These are phyloP conservation scores for Botrytis fragariae DNA, from an alignment of 2,329 filamentous ascomycete species.

Conservation along the genomic window DNA sequence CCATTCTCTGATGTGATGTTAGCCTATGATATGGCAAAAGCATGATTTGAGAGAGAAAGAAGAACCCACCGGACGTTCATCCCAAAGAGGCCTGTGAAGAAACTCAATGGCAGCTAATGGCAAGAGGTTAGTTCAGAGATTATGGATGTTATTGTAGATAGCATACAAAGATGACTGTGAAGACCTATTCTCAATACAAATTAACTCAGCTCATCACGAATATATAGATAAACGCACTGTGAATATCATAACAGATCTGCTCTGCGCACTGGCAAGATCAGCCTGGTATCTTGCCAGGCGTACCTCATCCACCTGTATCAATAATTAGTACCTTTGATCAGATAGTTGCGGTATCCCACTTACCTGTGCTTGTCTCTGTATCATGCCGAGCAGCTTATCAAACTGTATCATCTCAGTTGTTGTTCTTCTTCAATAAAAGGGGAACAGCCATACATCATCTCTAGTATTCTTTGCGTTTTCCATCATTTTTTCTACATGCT, in stretches of 20 bases:
- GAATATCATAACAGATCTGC: slow-evolving; percentile 3
- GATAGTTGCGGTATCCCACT: not conserved
- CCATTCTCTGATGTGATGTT: not conserved
- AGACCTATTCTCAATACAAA: not conserved
- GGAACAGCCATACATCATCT: not conserved
- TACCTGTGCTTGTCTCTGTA: not conserved
- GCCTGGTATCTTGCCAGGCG: not conserved
- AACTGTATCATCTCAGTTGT: not conserved
- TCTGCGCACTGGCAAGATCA: not conserved
- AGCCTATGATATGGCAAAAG: not conserved
- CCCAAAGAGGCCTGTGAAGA: not conserved
- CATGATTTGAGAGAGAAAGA: not conserved
- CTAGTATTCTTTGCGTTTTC: not conserved
- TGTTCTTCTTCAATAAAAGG: not conserved
- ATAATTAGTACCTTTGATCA: not conserved
- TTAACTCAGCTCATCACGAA: not conserved
- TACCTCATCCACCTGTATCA: not conserved
- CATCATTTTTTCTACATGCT: slow-evolving; percentile 7
- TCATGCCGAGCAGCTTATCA: not conserved
- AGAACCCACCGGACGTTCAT: not conserved
- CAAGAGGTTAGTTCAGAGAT: not conserved
- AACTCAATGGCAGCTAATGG: not conserved
- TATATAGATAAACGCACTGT: not conserved
- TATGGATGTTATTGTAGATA: not conserved
- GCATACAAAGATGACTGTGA: not conserved